A percentile compares a stretch with the other conserved stretches of the same genome.
Evolutionary conservation across 1,284 basidiomycete genomes (phyloP).

Genomic region (Megacollybia platyphylla): DNA sequence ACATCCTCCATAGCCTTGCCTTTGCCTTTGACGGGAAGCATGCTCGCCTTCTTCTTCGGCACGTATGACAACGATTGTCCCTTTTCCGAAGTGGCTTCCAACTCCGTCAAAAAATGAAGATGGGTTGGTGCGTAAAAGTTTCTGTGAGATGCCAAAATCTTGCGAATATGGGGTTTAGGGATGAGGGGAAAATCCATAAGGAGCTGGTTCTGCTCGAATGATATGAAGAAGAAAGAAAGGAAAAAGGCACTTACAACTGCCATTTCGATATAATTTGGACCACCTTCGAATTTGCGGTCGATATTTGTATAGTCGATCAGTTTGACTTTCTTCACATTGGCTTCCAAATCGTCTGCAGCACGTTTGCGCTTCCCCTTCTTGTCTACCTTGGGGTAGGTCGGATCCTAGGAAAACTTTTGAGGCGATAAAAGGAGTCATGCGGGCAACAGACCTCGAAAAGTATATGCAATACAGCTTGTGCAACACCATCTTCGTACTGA

Average conservation of each 20-base stretch:
- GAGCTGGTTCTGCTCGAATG: constrained; percentile 32
- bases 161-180: constrained; percentile 37
- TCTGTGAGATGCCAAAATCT: constrained; percentile 21
- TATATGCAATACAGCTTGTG: constrained; percentile 39
- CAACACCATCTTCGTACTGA: constrained; percentile 20
- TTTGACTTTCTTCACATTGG: constrained; percentile 15
- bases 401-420: no score
- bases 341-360: constrained; percentile 13
- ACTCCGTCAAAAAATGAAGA: constrained; percentile 27
- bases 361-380: constrained; percentile 42
- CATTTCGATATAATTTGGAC: constrained; percentile 31
- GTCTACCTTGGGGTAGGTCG: constrained; percentile 45
- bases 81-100: constrained; percentile 8
- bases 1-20: constrained; percentile 15
- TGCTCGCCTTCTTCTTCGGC: constrained; percentile 19
- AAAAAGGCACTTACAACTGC: constrained; percentile 27
- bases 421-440: no score
- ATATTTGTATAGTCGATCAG: constrained; percentile 35
- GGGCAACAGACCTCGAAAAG: constrained; percentile 39
- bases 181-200: constrained; percentile 43
- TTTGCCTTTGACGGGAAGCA: constrained; percentile 24
- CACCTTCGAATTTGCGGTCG: constrained; percentile 26
- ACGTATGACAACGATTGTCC: constrained; percentile 23
- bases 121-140: constrained; percentile 49
- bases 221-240: constrained; percentile 1